A percentile compares a stretch with the other conserved stretches of the same genome.
These are phyloP conservation scores for Amaranthus cruentus DNA, from an alignment of 148 eudicot species.

Conservation along the genomic window DNA sequence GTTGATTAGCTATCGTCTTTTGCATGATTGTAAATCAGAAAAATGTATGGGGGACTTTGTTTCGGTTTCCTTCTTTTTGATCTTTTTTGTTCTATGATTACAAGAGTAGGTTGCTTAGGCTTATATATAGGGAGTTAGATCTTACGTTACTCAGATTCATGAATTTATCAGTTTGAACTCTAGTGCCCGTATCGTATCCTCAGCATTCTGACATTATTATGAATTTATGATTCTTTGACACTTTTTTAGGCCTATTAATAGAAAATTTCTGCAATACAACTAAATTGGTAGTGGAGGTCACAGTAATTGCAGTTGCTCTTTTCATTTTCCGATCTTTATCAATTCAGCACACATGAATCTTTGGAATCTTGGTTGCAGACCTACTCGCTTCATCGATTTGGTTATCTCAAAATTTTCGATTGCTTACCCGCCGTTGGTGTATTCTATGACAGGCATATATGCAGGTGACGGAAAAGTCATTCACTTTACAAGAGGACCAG, in stretches of 20 bases:
- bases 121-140: too few relatives aligned
- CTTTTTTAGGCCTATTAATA: neutral
- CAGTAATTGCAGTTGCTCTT: neutral
- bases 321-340: neutral
- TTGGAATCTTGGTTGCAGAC: neutral
- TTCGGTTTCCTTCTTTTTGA: too few relatives aligned
- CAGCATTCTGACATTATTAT: neutral
- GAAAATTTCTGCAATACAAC: neutral
- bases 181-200: too few relatives aligned
- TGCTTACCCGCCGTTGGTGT: neutral
- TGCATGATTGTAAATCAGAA: too few relatives aligned
- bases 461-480: constrained; percentile 74
- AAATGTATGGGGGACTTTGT: too few relatives aligned
- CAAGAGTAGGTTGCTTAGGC: too few relatives aligned
- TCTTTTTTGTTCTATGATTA: too few relatives aligned
- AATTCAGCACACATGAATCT: neutral
- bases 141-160: too few relatives aligned
- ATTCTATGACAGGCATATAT: constrained; percentile 56
- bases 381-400: neutral
- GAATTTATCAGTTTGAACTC: too few relatives aligned
- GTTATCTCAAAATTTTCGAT: neutral
- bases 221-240: neutral
- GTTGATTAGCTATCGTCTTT: too few relatives aligned
- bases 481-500: constrained; percentile 85
- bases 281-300: neutral